Conservation (phyloP, 2,329 filamentous ascomycete species). For the Beauveria sp. region DNA sequence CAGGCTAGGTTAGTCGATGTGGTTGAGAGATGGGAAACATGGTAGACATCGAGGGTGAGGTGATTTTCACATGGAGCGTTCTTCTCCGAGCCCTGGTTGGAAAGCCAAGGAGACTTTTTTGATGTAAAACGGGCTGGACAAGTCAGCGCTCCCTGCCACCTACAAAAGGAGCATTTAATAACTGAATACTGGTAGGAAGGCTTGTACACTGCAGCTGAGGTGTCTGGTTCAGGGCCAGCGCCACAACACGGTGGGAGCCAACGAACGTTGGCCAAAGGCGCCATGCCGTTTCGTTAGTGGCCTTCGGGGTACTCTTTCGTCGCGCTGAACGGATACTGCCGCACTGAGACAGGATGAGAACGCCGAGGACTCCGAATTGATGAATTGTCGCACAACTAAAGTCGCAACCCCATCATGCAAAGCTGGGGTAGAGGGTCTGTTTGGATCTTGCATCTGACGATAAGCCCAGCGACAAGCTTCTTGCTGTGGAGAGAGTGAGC, state of each 20-base stretch:
- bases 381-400: not conserved
- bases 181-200: not conserved
- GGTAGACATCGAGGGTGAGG: not conserved
- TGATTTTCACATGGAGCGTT: constrained; percentile 1
- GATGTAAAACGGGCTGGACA: constrained; percentile 5
- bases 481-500: not conserved
- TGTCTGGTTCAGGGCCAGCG: not conserved
- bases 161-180: not conserved
- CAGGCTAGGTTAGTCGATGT: not conserved
- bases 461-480: not conserved
- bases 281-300: constrained; percentile 8
- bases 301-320: not conserved
- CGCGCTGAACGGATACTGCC: not conserved
- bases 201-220: not conserved
- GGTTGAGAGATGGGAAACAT: not conserved
- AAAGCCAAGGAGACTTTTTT: not conserved
- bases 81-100: not conserved
- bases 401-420: not conserved
- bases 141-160: not conserved
- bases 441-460: not conserved
- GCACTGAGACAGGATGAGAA: not conserved
- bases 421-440: not conserved
- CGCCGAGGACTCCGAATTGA: not conserved
- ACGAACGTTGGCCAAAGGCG: not conserved
- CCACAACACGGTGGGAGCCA: constrained; percentile 2